Evolutionary conservation across 441 rosid genomes (phyloP).

Genomic region (Syzygium malaccense): DNA sequence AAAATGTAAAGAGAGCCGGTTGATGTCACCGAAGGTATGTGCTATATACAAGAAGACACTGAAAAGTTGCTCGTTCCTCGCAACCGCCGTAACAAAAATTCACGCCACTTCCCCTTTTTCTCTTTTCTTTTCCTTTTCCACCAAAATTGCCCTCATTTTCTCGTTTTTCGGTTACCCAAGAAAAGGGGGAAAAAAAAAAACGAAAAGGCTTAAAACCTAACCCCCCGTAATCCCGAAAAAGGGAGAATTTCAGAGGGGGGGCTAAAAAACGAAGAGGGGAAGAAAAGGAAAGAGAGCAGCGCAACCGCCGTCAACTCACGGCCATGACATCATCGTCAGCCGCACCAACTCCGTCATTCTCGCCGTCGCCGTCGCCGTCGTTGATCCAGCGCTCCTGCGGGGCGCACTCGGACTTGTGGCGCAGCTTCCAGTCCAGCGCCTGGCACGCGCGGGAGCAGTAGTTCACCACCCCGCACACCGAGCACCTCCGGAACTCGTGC

Average conservation of each 20-base stretch:
- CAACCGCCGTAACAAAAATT: neutral
- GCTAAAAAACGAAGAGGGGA: neutral
- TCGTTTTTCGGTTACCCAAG: neutral
- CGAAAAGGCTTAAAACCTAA: neutral
- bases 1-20: neutral
- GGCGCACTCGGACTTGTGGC: slow-evolving; percentile 71
- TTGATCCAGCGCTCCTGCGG: slow-evolving; percentile 54
- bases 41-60: neutral
- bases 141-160: slow-evolving; percentile 16
- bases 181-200: neutral
- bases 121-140: neutral
- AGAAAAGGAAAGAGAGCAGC: neutral
- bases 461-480: slow-evolving; percentile 86
- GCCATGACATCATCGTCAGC: slow-evolving; percentile 15
- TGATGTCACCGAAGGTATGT: neutral
- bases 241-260: neutral
- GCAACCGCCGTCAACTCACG: slow-evolving; percentile 11
- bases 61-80: neutral
- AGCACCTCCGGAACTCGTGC: slow-evolving; percentile 87
- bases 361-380: slow-evolving; percentile 40
- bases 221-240: neutral
- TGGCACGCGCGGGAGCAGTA: slow-evolving; percentile 97
- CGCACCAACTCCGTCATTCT: slow-evolving; percentile 26
- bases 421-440: slow-evolving; percentile 88
- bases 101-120: neutral